Percentiles rank a stretch among this genome's conserved stretches.
These are phyloP conservation scores for Dryas drummondii DNA, from an alignment of 306 rosid genomes.

Conservation along the genomic window DNA sequence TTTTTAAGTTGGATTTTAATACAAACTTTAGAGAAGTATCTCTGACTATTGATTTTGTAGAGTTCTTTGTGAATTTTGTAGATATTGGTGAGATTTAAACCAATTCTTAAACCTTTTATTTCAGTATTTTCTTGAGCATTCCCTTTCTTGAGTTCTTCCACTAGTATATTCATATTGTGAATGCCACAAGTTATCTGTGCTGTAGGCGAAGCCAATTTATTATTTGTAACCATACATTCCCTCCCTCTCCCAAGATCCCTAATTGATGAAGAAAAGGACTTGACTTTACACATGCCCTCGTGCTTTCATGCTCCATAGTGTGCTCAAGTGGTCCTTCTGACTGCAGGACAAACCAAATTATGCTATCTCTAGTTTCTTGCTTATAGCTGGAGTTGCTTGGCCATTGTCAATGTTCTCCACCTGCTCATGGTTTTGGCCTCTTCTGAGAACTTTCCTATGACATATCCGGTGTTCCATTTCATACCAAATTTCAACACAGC, in stretches of 20 bases:
- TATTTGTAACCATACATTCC: not conserved
- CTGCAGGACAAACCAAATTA: too few species aligned
- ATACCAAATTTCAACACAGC: not conserved
- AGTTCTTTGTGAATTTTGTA: not conserved
- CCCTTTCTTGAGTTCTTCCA: not conserved
- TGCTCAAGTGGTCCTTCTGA: not conserved
- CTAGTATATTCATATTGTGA: not conserved
- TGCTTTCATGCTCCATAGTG: not conserved
- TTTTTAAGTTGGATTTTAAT: not conserved
- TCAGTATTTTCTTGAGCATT: not conserved
- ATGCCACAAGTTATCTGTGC: not conserved
- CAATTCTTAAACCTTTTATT: not conserved
- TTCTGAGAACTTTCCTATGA: not conserved
- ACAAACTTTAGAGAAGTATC: constrained; percentile 3
- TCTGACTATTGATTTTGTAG: not conserved
- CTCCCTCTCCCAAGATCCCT: not conserved
- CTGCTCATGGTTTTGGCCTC: not conserved
- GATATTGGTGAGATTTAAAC: not conserved
- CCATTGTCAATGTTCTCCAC: not conserved
- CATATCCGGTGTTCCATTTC: not conserved
- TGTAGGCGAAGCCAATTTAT: not conserved
- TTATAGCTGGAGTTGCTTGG: not conserved
- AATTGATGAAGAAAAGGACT: not conserved
- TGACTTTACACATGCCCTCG: not conserved
- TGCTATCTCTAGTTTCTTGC: not conserved